Evolutionary conservation across 441 rosid species (phyloP).

Genomic region (Corymbia citriodora): DNA sequence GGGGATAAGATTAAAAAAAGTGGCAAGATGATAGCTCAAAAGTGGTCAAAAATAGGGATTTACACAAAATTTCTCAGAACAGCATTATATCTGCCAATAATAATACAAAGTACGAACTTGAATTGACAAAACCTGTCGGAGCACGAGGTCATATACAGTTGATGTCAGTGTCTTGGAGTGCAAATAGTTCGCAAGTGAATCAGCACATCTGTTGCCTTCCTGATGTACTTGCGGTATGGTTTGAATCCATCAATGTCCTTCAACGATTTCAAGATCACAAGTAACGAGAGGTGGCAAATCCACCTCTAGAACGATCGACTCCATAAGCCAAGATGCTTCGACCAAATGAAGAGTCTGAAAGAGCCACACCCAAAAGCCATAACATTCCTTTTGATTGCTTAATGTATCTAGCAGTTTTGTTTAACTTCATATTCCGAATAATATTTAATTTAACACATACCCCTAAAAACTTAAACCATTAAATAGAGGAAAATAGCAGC

Average conservation of each 20-base stretch:
- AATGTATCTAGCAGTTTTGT: neutral
- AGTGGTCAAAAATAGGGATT: neutral
- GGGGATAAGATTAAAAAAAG: neutral
- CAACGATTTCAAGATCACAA: neutral
- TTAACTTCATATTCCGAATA: neutral
- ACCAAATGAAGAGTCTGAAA: neutral
- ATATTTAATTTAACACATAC: neutral
- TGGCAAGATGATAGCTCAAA: neutral
- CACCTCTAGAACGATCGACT: neutral
- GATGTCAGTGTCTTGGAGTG: neutral
- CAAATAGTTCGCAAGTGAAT: neutral
- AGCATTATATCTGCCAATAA: neutral
- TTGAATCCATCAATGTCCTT: neutral
- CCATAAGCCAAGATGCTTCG: neutral
- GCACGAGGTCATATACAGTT: neutral
- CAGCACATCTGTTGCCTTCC: neutral
- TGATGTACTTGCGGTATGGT: neutral
- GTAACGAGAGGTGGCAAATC: neutral
- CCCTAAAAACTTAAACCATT: neutral
- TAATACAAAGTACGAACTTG: neutral
- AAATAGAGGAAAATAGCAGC: accelerated
- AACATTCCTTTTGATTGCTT: neutral
- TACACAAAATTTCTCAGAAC: neutral
- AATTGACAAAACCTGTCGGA: neutral
- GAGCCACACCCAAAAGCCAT: neutral